Evolutionary conservation across 75 land plant genomes (phyloP).

Genomic region (Pinus albicaulis): DNA sequence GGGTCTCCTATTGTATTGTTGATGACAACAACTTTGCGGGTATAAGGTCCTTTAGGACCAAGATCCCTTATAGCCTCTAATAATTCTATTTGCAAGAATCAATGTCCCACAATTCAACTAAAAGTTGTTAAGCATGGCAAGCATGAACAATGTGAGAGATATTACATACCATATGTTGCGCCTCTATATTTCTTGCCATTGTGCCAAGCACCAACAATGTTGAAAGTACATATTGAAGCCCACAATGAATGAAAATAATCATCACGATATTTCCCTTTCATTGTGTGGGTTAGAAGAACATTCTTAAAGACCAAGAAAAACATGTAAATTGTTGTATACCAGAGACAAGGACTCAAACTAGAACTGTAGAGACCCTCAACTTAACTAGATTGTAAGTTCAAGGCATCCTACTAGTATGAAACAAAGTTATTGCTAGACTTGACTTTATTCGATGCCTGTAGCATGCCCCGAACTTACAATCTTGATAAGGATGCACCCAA

Average conservation of each 20-base stretch:
- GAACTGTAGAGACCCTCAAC: slow-evolving; percentile 34
- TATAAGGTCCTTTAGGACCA: slow-evolving; percentile 42
- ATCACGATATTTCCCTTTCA: neutral
- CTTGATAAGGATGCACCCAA: no score
- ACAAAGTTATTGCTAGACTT: no score
- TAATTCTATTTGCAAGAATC: slow-evolving; percentile 23
- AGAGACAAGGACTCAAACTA: slow-evolving; percentile 59
- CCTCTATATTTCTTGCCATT: slow-evolving; percentile 55
- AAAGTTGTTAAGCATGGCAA: neutral
- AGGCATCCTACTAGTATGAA: no score
- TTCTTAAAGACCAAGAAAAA: no score
- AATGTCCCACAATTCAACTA: neutral
- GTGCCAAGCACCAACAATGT: slow-evolving; percentile 53
- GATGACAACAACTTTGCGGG: slow-evolving; percentile 42
- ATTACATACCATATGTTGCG: neutral
- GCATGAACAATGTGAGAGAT: neutral
- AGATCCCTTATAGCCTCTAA: slow-evolving; percentile 52
- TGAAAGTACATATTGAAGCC: slow-evolving; percentile 42
- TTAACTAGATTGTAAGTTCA: no score
- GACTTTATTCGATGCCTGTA: no score
- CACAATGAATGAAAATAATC: neutral
- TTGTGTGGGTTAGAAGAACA: no score
- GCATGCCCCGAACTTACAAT: no score
- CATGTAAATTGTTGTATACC: no score
- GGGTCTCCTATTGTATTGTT: slow-evolving; percentile 43